phyloP scores from a whole-genome alignment of 768 basidiomycete genomes.

The Chlorophyllum brunneum region DNA sequence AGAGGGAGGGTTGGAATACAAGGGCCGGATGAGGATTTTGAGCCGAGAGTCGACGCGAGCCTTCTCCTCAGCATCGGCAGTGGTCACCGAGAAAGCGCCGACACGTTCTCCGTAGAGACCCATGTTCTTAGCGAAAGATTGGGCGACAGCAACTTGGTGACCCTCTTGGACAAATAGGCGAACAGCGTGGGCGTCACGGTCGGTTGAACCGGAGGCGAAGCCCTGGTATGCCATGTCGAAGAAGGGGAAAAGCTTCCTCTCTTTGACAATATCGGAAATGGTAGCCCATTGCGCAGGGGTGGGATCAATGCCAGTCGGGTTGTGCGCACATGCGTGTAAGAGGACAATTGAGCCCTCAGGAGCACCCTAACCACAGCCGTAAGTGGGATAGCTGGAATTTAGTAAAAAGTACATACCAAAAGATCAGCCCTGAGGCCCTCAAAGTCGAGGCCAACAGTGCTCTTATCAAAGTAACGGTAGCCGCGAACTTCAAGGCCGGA shows the following conservation, averaged over 20 bases:
- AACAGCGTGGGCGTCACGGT: conserved; percentile 90
- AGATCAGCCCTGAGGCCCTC: conserved; percentile 86
- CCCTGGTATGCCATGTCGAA: conserved; percentile 99
- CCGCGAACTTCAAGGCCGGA: conserved; percentile 89
- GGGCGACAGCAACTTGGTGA: conserved; percentile 86
- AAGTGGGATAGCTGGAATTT: not conserved
- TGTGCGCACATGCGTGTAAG: conserved; percentile 97
- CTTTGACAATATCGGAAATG: conserved; percentile 82
- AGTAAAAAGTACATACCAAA: conserved; percentile 45
- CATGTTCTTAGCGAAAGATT: conserved; percentile 99
- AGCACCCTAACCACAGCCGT: conserved; percentile 42
- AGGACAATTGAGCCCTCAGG: conserved; percentile 83
- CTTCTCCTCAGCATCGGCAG: conserved; percentile 67
- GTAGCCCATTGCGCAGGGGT: conserved; percentile 90
- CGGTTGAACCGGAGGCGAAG: conserved; percentile 91
- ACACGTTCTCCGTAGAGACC: conserved; percentile 98
- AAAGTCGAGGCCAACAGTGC: conserved; percentile 90
- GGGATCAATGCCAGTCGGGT: conserved; percentile 97
- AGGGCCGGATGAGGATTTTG: conserved; percentile 91
- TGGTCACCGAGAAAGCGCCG: conserved; percentile 89
- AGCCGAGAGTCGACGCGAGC: conserved; percentile 89
- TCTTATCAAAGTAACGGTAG: conserved; percentile 94
- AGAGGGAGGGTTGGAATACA: conserved; percentile 97
- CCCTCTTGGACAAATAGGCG: conserved; percentile 90
- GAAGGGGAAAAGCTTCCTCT: conserved; percentile 93